phyloP scores from a whole-genome alignment of 345 rosid genomes.

The Conringia planisiliqua region DNA sequence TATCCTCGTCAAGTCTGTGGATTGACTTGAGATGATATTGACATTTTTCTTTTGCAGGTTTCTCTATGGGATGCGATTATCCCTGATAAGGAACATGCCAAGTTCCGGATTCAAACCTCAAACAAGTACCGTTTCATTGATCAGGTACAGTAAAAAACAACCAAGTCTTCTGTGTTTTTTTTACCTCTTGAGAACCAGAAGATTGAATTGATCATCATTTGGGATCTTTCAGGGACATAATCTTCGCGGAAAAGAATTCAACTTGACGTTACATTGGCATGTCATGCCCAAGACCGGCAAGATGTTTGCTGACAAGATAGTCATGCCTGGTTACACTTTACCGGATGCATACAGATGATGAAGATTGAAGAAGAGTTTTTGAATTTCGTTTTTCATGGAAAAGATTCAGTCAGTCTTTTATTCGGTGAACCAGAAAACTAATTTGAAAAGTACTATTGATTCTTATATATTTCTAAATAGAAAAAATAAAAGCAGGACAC shows the following conservation, averaged over 20 bases:
- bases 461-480: not conserved
- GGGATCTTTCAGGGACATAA: conserved; percentile 59
- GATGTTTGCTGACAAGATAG: conserved; percentile 76
- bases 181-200: not conserved
- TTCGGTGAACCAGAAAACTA: not conserved
- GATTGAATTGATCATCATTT: not conserved
- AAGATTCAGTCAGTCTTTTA: not conserved
- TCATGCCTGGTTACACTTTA: conserved; percentile 67
- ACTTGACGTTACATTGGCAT: conserved; percentile 91
- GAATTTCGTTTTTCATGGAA: conserved; percentile 4
- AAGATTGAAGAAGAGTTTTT: conserved; percentile 13
- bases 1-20: not conserved
- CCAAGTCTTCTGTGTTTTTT: not conserved
- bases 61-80: conserved; percentile 97
- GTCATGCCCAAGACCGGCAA: conserved; percentile 96
- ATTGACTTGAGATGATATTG: not conserved
- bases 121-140: conserved; percentile 95
- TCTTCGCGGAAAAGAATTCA: conserved; percentile 80
- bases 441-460: not conserved
- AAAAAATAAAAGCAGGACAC: not conserved
- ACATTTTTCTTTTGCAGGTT: conserved; percentile 40
- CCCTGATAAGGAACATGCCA: conserved; percentile 75
- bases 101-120: conserved; percentile 64
- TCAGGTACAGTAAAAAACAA: conserved; percentile 47
- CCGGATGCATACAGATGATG: conserved; percentile 73